Conservation (phyloP, 176 grass and related monocot species). For the Avena eriantha region DNA sequence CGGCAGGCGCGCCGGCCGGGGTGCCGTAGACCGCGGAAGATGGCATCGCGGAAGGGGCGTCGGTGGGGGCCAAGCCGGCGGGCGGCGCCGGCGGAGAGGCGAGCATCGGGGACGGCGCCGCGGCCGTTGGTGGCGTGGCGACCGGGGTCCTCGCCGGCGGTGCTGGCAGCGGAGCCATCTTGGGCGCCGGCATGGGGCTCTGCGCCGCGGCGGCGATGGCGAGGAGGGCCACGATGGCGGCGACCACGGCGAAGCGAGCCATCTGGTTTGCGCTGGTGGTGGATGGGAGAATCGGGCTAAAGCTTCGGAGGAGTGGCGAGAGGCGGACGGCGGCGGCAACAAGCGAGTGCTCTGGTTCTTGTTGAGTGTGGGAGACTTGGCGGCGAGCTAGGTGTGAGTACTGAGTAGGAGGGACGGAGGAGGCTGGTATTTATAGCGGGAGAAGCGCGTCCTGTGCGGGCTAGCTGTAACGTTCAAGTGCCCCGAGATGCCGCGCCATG, state of each 20-base stretch:
- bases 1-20: not conserved
- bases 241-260: conserved; percentile 36
- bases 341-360: not conserved
- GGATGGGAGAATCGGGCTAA: not conserved
- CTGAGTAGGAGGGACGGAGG: not conserved
- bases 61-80: not conserved
- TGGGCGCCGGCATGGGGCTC: conserved; percentile 44
- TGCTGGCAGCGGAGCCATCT: conserved; percentile 48
- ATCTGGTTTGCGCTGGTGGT: not conserved
- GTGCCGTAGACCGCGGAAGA: not conserved
- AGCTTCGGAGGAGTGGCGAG: not conserved
- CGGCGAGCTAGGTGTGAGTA: not conserved
- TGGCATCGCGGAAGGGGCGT: conserved; percentile 21
- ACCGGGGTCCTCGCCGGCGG: conserved; percentile 45
- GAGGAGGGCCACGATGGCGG: conserved; percentile 41
- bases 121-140: conserved; percentile 21
- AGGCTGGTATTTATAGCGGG: conserved; percentile 28
- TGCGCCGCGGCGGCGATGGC: conserved; percentile 43
- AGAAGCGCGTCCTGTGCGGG: not conserved
- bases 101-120: conserved; percentile 40
- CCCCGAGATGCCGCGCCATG: not conserved
- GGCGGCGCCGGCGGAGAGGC: conserved; percentile 40
- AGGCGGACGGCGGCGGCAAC: not conserved
- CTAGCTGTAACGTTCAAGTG: not conserved
- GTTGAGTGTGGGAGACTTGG: not conserved